A percentile compares a stretch with the other conserved stretches of the same genome.
phyloP scores from a whole-genome alignment of 768 basidiomycete species.

The Xerocomus spinulosus region DNA sequence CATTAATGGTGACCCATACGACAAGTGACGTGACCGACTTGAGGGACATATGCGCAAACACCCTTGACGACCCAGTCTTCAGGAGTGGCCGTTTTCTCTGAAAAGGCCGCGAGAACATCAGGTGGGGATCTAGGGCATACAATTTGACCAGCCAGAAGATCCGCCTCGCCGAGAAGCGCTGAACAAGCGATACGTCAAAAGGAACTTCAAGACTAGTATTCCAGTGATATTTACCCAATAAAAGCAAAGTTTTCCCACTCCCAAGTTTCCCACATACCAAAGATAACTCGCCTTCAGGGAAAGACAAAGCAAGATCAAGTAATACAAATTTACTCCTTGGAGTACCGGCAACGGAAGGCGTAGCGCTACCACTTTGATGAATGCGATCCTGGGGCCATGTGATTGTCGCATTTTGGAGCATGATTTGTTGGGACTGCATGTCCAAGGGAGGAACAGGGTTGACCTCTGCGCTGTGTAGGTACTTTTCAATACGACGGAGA shows the following conservation, averaged over 20 bases:
- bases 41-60: constrained; percentile 84
- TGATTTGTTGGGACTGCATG: constrained; percentile 55
- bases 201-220: neutral
- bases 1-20: constrained; percentile 2
- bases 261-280: constrained; percentile 88
- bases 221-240: constrained; percentile 46
- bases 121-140: constrained; percentile 82
- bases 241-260: constrained; percentile 80
- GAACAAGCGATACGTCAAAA: constrained; percentile 9
- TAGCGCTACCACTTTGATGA: constrained; percentile 37
- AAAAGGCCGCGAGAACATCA: constrained; percentile 63
- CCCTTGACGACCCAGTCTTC: constrained; percentile 76
- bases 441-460: constrained; percentile 52
- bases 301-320: constrained; percentile 69
- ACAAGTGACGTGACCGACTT: constrained; percentile 36
- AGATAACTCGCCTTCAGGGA: constrained; percentile 75
- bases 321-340: constrained; percentile 78
- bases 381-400: constrained; percentile 85
- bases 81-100: constrained; percentile 35
- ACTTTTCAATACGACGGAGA: constrained; percentile 86
- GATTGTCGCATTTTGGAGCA: constrained; percentile 79
- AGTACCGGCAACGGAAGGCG: constrained; percentile 59
- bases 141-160: constrained; percentile 70
- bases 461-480: constrained; percentile 73
- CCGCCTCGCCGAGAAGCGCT: constrained; percentile 65